Base-by-base conservation (phyloP, 148 eudicot genomes). In the Vaccinium macrocarpon region DNA sequence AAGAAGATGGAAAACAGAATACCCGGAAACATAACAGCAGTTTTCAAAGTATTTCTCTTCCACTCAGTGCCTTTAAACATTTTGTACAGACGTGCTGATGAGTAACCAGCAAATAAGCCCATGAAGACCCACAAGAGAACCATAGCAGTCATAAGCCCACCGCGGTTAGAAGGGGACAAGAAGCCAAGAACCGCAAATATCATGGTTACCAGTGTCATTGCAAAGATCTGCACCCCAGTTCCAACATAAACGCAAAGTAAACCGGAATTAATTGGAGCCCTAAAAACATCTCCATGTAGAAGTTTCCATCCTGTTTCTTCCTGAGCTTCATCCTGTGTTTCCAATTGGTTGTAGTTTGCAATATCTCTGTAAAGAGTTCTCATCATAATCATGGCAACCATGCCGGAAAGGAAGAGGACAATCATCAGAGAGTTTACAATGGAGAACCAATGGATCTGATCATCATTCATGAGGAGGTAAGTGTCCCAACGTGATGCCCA, bases 401-500 rank as follows among this genome's bases (percentile, higher is more conserved):
- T 89, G 48, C 91, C 91, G 21, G 91, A 89, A 56, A 89, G 86
- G 83, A 89, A 89, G 71, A 89, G 91, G 75, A 89, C 91, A 61
- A 89, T 87, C 88, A 89, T 89, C 85, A 89, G 85, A 21, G 91
- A 89, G 53, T 89, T 89, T 78, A 89, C 80, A 29, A 89, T 89
- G 50, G 91, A 89, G 77, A 89, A 89, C 91, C 91, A 88, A 50
- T 90, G 91, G 80, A 90, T 90, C 83, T 90, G 91, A 82, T 88
- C 87, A 61, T 88, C 90, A 66, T 90, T 88, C 91, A 88, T 88
- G 51, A 88, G 88, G 70, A 90, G 91, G 76, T 88, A 90, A 10
- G 91, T 88, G 78, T 90, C 91, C 91, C 91, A 90, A 73, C 91
- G 88, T 18, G 91, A 90, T 27, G 91, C 91, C 91, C 91, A 90